Conservation (phyloP, 2,329 filamentous ascomycete genomes). For the Fusarium incarnatum region DNA sequence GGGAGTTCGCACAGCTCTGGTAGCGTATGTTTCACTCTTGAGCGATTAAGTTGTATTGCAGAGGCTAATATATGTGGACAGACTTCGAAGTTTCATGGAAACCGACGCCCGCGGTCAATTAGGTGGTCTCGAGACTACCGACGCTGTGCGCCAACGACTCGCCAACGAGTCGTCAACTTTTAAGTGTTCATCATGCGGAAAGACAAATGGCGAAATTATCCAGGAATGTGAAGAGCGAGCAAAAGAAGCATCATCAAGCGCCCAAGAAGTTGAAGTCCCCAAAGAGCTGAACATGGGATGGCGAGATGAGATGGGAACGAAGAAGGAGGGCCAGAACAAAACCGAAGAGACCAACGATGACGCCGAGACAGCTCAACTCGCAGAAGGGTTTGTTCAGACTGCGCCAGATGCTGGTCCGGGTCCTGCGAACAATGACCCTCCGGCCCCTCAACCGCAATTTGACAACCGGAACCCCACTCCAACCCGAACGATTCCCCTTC, state of each 20-base stretch:
- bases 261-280: constrained; percentile 62
- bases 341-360: constrained; percentile 47
- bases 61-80: constrained; percentile 36
- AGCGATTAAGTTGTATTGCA: accelerated
- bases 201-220: constrained; percentile 79
- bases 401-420: constrained; percentile 29
- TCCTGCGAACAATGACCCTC: background rate
- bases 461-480: constrained; percentile 29
- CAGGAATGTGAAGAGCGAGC: constrained; percentile 73
- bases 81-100: constrained; percentile 90
- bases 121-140: constrained; percentile 84
- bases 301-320: constrained; percentile 74
- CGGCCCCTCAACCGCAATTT: constrained; percentile 14
- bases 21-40: constrained; percentile 60
- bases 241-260: constrained; percentile 50
- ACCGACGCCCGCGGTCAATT: constrained; percentile 88
- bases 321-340: constrained; percentile 26
- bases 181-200: constrained; percentile 77
- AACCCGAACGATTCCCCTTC: constrained; percentile 23
- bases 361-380: constrained; percentile 61
- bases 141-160: constrained; percentile 73
- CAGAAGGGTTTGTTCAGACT: constrained; percentile 70
- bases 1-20: constrained; percentile 91
- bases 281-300: constrained; percentile 74
- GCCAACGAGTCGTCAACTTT: constrained; percentile 75